A percentile compares a stretch with the other conserved stretches of the same genome.
phyloP scores from a whole-genome alignment of 176 grass and related monocot species.

The Guadua angustifolia region DNA sequence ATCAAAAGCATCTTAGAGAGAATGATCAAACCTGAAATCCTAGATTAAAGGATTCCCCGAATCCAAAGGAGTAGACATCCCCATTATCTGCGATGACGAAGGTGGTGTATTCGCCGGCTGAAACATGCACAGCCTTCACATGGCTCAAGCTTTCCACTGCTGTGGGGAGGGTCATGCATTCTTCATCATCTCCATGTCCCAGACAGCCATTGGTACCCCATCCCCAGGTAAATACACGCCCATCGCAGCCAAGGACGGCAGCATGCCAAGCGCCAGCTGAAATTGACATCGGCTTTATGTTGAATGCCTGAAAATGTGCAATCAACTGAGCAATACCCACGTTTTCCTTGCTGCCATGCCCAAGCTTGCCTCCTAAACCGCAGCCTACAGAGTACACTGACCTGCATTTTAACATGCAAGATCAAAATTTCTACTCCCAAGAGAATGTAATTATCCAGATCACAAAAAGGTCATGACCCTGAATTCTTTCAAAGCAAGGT shows the following conservation, averaged over 20 bases:
- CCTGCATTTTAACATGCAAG: conserved; percentile 42
- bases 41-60: conserved; percentile 15
- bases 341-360: conserved; percentile 47
- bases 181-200: conserved; percentile 55
- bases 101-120: conserved; percentile 47
- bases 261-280: conserved; percentile 67
- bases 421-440: background rate
- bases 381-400: conserved; percentile 72
- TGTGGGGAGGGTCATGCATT: conserved; percentile 39
- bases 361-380: conserved; percentile 70
- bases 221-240: conserved; percentile 70
- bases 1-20: background rate
- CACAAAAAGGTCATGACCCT: background rate
- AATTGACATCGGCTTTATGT: conserved; percentile 49
- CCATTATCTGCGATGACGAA: conserved; percentile 57
- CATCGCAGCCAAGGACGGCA: conserved; percentile 47
- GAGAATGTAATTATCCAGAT: background rate
- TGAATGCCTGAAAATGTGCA: conserved; percentile 43
- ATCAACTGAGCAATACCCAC: conserved; percentile 45
- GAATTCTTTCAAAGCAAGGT: background rate
- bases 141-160: conserved; percentile 45
- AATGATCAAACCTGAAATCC: conserved; percentile 51
- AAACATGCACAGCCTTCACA: conserved; percentile 59
- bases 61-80: conserved; percentile 62
- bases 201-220: conserved; percentile 51